Evolutionary conservation across 2,329 filamentous ascomycete genomes (phyloP).

Genomic region (Polychaeton citri): DNA sequence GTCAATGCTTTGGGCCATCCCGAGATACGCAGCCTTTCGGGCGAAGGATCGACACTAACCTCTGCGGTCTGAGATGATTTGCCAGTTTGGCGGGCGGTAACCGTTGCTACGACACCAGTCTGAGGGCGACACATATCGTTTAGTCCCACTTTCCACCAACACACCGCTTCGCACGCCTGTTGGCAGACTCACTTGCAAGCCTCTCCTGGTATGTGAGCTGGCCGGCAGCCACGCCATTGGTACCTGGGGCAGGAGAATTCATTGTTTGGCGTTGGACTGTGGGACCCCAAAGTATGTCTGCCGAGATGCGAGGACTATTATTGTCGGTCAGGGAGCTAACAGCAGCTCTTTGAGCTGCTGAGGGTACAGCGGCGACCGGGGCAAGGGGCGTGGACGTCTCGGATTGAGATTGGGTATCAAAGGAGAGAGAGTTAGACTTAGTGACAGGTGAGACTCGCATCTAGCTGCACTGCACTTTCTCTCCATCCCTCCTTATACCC

Average conservation of each 20-base stretch:
- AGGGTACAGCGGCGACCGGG: neutral
- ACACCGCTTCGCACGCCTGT: neutral
- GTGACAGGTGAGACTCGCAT: no score
- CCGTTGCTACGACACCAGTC: constrained; percentile 16
- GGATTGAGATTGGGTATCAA: neutral
- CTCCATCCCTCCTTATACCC: neutral
- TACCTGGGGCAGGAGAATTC: neutral
- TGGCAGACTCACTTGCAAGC: constrained; percentile 1
- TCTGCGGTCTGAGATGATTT: constrained; percentile 62
- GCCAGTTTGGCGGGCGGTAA: constrained; percentile 32
- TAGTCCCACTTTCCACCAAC: neutral
- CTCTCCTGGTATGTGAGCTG: constrained; percentile 1
- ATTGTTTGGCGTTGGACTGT: neutral
- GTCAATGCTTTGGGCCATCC: no score
- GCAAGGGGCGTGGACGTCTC: neutral
- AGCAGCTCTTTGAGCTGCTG: neutral
- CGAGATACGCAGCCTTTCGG: no score
- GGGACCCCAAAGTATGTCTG: neutral
- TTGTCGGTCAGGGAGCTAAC: neutral
- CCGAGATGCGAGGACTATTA: neutral
- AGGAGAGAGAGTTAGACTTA: neutral
- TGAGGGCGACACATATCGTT: constrained; percentile 2
- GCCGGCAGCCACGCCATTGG: neutral
- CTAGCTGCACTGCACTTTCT: no score
- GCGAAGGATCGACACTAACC: constrained; percentile 34